Base-by-base conservation (phyloP, 2,329 filamentous ascomycete genomes). In the Fusarium fujikuroi region DNA sequence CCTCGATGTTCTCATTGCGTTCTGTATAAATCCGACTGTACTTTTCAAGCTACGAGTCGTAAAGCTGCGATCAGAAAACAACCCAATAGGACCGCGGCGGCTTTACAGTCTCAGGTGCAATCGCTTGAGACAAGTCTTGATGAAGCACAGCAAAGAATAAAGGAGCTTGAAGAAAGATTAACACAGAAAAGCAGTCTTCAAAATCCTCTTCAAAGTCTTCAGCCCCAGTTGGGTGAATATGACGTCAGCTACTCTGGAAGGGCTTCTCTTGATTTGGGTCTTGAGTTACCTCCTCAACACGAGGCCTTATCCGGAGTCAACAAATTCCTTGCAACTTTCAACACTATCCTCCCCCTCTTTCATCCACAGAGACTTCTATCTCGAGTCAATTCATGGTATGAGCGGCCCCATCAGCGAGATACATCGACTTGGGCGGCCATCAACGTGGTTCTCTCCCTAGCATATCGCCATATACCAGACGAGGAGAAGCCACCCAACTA, bases 1-100 rank as follows among this genome's bases (percentile, higher is more conserved):
- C 73, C 72, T 3, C 57, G 69, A 2, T 74, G 73, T 15, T 66
- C 69, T 1, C 44, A 70, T 9, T 75, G 72, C 30, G 16, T 56
- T 3, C 2, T 70, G 2, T 58, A 75, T 12, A 25, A 60, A 4
- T 56, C 44, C 0, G 40, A 50, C 2, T 75, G 73, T 9, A 63
- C 69, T 1, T 63, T 47, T 3, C 28, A 37, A 9, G 72, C 69
- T 23, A 32, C 30, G 0, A 70, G 73, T 8, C 60, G 73, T 2
- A 66, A 60, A n/a, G 46, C 9, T 9, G 10, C 18, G 0, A n/a
- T 10, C 11, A 37, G 30, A 9, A 47, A 65, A 5, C 8, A 1
- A 3, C 4, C n/a, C 5, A 21, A 3, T 15, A 2, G 28, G 3
- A 2, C 11, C 3, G 2, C 14, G 3, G 18, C 23, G 0, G 21